Base-by-base conservation (phyloP, 2,329 filamentous ascomycete species). In the Monilinia fructicola region DNA sequence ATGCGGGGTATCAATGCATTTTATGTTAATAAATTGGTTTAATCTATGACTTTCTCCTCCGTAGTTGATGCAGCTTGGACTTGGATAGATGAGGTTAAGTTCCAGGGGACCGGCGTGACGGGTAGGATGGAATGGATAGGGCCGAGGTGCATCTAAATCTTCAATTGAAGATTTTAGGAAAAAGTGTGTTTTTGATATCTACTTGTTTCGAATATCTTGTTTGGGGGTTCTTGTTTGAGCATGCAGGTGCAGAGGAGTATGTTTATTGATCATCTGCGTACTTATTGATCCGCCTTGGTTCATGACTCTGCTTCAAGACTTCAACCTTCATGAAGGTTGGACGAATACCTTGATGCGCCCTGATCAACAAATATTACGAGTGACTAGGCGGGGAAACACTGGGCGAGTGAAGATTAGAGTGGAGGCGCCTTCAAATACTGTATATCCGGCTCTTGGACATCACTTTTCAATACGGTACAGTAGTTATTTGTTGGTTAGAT, bases 131-230 rank as follows among this genome's bases (percentile, higher is more conserved):
- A 6, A 46, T n/a, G 21, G 44, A n/a, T 46, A 59, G 55, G 55
- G 55, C 55, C 55, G 28, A 26, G 55, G 55, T 59, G 55, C 55
- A n/a, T 59, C 55, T 46, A 46, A 59, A 59, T 59, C 55, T 59
- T 46, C 10, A 59, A 59, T 59, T n/a, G 5, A 7, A 59, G 28
- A 59, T 26, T 58, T 31, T 31, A 31, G 28, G 23, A 18, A 31
- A 31, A 44, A 44, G 42, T 44, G 42, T 46, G 18, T 46, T n/a
- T n/a, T 46, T 46, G 9, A 46, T 35, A 35, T 35, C 5, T 35
- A 5, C 31, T 35, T 35, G 31, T 35, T 35, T 35, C 31, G 31
- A 35, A 35, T 35, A 35, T 35, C 31, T 35, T 35, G 31, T 35
- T 35, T 35, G 6, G 6, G 6, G 31, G 31, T 35, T 35, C 31